phyloP scores from a whole-genome alignment of 345 rosid genomes.

The Kandelia obovata region DNA sequence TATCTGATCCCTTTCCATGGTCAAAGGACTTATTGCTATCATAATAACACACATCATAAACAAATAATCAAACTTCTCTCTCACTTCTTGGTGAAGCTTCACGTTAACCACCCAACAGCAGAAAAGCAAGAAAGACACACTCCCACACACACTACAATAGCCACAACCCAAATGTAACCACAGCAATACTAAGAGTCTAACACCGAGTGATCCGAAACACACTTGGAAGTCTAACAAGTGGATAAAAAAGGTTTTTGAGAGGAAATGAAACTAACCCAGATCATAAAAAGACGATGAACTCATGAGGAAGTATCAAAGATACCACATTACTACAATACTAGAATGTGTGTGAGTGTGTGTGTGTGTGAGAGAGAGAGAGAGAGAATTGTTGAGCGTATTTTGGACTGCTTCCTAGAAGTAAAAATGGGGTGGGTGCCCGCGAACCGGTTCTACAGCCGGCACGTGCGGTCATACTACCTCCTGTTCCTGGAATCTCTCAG shows the following conservation, averaged over 20 bases:
- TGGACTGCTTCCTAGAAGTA: too few relatives aligned
- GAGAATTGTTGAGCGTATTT: too few relatives aligned
- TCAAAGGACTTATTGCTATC: conserved; percentile 40
- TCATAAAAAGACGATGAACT: conserved; percentile 12
- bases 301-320: conserved; percentile 11
- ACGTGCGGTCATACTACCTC: too few relatives aligned
- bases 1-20: conserved; percentile 38
- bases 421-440: too few relatives aligned
- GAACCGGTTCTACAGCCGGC: too few relatives aligned
- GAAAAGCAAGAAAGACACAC: too few relatives aligned
- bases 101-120: conserved; percentile 8
- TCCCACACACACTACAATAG: neutral
- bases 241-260: conserved; percentile 13
- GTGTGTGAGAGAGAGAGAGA: too few relatives aligned
- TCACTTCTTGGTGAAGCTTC: conserved; percentile 35
- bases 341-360: too few relatives aligned
- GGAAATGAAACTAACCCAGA: conserved; percentile 21
- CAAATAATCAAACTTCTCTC: conserved; percentile 33
- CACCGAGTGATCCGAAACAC: neutral
- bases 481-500: too few relatives aligned
- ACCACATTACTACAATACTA: conserved; percentile 8
- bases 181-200: neutral
- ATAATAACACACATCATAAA: conserved; percentile 35
- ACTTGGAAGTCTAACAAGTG: neutral
- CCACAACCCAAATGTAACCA: neutral